A percentile compares a stretch with the other conserved stretches of the same genome.
Conservation (phyloP, 2,329 filamentous ascomycete species). For the Arthrobotrys sinensis region DNA sequence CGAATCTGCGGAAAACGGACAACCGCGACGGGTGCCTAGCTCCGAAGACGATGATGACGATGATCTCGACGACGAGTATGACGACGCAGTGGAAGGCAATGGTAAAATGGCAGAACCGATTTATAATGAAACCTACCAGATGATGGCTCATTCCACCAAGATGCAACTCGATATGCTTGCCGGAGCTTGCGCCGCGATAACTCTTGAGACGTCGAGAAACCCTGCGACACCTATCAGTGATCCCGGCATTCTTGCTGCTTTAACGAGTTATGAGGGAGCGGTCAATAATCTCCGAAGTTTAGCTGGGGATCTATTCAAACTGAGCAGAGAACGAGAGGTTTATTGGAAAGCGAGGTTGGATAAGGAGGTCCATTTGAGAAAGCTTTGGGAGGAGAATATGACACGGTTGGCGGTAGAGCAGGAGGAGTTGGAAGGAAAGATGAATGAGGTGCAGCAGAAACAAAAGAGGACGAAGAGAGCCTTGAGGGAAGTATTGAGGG, state of each 20-base stretch:
- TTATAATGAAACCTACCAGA: conserved; percentile 94
- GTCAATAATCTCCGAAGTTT: conserved; percentile 88
- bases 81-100: conserved; percentile 82
- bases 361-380: conserved; percentile 88
- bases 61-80: conserved; percentile 73
- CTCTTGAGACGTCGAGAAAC: conserved; percentile 78
- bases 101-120: conserved; percentile 77
- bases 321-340: conserved; percentile 91
- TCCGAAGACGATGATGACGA: conserved; percentile 66
- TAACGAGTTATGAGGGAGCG: conserved; percentile 88
- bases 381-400: conserved; percentile 99
- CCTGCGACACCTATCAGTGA: conserved; percentile 83
- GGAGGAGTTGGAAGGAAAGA: conserved; percentile 87
- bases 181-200: conserved; percentile 85
- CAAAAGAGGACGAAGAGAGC: conserved; percentile 58
- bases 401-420: conserved; percentile 95
- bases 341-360: conserved; percentile 98
- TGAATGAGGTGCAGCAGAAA: conserved; percentile 67
- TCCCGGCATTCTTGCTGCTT: conserved; percentile 80
- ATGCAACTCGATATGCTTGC: conserved; percentile 92
- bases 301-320: conserved; percentile 88
- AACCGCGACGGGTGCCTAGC: conserved; percentile 39
- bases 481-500: conserved; percentile 51
- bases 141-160: conserved; percentile 94
- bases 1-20: conserved; percentile 49